Evolutionary conservation across 2,329 filamentous ascomycete genomes (phyloP).

Genomic region (Monosporascus sp.): DNA sequence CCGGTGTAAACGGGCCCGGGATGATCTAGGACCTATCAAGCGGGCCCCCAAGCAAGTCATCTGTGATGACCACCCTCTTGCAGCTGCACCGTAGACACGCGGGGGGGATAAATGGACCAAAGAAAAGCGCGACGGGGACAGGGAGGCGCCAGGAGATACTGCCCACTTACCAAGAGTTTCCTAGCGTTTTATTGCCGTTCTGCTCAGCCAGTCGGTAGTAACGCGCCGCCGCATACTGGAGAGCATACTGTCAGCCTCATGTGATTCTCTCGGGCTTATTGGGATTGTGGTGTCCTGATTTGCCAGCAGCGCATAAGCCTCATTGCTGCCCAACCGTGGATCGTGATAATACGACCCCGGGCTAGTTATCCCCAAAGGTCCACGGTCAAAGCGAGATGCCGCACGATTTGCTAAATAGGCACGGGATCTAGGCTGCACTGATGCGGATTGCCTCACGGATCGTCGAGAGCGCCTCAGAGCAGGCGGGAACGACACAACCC

Average conservation of each 20-base stretch:
- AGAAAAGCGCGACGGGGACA: constrained; percentile 4
- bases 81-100: constrained; percentile 19
- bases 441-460: background rate
- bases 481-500: background rate
- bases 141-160: constrained; percentile 8
- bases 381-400: constrained; percentile 4
- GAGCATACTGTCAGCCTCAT: constrained; percentile 44
- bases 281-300: constrained; percentile 21
- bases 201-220: constrained; percentile 90
- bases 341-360: constrained; percentile 10
- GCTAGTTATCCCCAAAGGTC: no score
- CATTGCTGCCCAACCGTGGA: constrained; percentile 36
- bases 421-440: background rate
- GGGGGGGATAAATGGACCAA: constrained; percentile 15
- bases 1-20: constrained; percentile 9
- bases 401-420: background rate
- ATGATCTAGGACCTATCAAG: constrained; percentile 29
- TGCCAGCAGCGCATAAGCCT: constrained; percentile 21
- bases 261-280: constrained; percentile 23
- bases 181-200: constrained; percentile 81
- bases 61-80: constrained; percentile 21
- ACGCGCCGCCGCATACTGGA: constrained; percentile 71
- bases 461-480: background rate
- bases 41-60: constrained; percentile 18
- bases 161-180: constrained; percentile 83